Evolutionary conservation across 176 grass and related monocot genomes (phyloP), one percentile per base, ranked within the genome.

Genomic region (Carex scoparia): DNA sequence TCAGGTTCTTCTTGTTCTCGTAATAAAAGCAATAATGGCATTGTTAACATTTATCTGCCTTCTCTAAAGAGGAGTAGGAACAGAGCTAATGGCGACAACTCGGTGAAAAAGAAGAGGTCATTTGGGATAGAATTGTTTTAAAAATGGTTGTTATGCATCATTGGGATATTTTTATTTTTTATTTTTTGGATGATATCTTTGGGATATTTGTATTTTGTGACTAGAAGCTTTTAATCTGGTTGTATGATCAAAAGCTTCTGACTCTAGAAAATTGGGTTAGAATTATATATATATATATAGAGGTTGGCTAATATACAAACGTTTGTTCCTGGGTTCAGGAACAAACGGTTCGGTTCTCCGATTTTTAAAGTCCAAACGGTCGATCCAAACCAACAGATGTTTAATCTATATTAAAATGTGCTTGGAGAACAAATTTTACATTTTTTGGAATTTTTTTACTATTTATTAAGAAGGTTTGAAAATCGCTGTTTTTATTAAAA

Each of bases 41-140:
- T 83, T 68, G 15, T 83, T 27, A 65, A 38, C 55, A 69, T 83
- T 53, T 55, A 83, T 69, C 30, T 83, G 60, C 61, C 80, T 28
- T 65, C 80, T 46, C 15, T 65, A 42, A 83, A 83, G 48, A 56
- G 40, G 32, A 65, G 60, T 10, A 83, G 44, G 42, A 66, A 32
- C 15, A 66, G 81, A 51, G n/a, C 46, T 30, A 67, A 55, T 53
- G 48, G 33, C 32, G 30, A 31, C 10, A 49, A 68, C 40, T 31
- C 15, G 27, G 54, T 27, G 80, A 68, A 83, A 67, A 69, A 83
- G 15, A 68, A 69, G 63, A 66, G 62, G 11, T 83, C 27, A 51
- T 31, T 33, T 51, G 80, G 42, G 5, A 61, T 61, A n/a, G 1
- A 7, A n/a, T 61, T 51, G 10, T 51, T 51, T 67, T 32, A 33